Percentiles rank a stretch among this genome's conserved stretches.
These are phyloP conservation scores for Thalia dealbata DNA, from an alignment of 176 grass and related monocot species.

Conservation along the genomic window DNA sequence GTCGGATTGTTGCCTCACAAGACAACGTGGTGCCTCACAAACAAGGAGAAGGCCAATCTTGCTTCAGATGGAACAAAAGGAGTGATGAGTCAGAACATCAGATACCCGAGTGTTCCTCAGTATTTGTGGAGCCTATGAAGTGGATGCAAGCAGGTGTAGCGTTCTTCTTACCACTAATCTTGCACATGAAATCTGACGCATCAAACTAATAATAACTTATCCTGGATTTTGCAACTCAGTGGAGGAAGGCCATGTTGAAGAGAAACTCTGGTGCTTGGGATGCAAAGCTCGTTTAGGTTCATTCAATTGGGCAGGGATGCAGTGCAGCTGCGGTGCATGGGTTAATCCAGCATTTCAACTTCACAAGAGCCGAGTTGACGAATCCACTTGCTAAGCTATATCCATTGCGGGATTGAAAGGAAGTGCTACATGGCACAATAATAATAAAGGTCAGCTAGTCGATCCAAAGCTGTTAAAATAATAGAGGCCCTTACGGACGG, in stretches of 20 bases:
- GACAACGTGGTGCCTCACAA: constrained; percentile 54
- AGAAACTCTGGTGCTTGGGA: constrained; percentile 78
- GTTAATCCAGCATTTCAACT: constrained; percentile 86
- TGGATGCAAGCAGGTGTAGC: constrained; percentile 69
- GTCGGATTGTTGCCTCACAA: constrained; percentile 64
- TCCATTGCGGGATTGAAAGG: not conserved
- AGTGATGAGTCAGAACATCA: constrained; percentile 8
- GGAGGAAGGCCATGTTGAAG: constrained; percentile 46
- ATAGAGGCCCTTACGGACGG: too few relatives aligned
- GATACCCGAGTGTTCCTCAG: constrained; percentile 45
- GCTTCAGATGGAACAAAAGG: constrained; percentile 38
- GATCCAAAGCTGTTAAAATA: too few relatives aligned
- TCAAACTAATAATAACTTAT: not conserved
- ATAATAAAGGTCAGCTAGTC: too few relatives aligned
- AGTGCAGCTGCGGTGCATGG: constrained; percentile 76
- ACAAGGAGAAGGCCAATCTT: constrained; percentile 40
- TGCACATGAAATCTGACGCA: not conserved
- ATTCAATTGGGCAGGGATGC: constrained; percentile 85
- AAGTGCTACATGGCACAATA: too few relatives aligned
- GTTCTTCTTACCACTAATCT: not conserved
- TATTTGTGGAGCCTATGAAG: constrained; percentile 87
- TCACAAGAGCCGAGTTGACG: constrained; percentile 61
- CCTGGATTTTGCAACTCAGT: constrained; percentile 28
- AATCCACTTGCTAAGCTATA: constrained; percentile 21
- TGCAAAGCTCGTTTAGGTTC: constrained; percentile 78